Conservation (phyloP, 2,329 filamentous ascomycete genomes). For the Sarocladiaceae sp. region DNA sequence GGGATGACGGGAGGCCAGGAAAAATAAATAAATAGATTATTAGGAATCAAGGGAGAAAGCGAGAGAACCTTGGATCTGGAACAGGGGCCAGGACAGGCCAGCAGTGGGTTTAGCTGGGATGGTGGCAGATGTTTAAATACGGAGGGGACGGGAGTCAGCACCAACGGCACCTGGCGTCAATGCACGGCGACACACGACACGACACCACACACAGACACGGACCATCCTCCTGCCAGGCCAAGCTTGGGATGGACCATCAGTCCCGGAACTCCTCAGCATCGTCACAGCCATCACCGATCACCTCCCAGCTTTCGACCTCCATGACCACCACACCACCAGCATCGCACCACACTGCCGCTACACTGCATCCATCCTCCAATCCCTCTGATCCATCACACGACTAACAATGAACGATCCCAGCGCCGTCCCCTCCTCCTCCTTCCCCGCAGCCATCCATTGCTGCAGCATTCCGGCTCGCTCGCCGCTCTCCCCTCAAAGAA, state of each 20-base stretch:
- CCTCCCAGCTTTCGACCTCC: neutral
- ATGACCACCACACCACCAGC: neutral
- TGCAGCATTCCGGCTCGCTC: neutral
- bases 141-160: neutral
- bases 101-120: neutral
- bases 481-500: neutral
- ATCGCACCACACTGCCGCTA: neutral
- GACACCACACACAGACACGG: neutral
- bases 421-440: neutral
- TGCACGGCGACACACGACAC: neutral
- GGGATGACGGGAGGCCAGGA: neutral
- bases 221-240: no score
- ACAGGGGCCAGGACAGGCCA: conserved; percentile 1
- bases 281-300: conserved; percentile 1
- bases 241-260: no score
- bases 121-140: conserved; percentile 9
- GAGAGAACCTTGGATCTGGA: conserved; percentile 7
- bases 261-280: no score
- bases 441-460: neutral
- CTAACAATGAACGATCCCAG: no score
- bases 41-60: neutral
- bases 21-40: conserved; percentile 7
- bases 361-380: neutral
- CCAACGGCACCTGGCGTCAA: neutral
- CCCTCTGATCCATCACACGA: no score